A percentile compares a stretch with the other conserved stretches of the same genome.
These are phyloP conservation scores for Umbelopsis sp. DNA, from an alignment of 192 early-diverging fungal species.

Conservation along the genomic window DNA sequence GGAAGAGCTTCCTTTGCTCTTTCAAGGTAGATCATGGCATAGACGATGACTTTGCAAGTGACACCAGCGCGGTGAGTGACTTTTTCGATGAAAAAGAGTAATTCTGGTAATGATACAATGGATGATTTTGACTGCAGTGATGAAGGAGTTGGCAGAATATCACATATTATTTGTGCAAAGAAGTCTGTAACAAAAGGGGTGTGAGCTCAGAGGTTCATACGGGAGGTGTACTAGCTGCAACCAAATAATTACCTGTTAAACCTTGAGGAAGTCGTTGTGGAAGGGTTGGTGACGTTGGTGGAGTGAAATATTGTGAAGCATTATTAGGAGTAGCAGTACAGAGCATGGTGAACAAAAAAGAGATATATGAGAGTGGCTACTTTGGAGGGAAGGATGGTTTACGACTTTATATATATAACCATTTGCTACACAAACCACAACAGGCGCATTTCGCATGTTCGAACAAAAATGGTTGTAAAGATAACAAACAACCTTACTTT, in stretches of 20 bases:
- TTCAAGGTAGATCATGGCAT: constrained; percentile 30
- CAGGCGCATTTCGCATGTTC: constrained; percentile 9
- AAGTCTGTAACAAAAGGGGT: not conserved
- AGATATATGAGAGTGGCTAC: not conserved
- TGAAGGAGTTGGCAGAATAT: not conserved
- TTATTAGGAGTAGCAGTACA: constrained; percentile 17
- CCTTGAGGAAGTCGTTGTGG: constrained; percentile 5
- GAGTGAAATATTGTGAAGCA: not conserved
- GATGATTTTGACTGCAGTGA: not conserved
- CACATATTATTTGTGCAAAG: constrained; percentile 19
- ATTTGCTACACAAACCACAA: not conserved
- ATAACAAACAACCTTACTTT: constrained; percentile 17
- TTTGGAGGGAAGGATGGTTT: not conserved
- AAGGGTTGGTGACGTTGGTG: not conserved
- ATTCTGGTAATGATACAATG: constrained; percentile 27
- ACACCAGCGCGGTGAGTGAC: constrained; percentile 29
- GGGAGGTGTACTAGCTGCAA: not conserved
- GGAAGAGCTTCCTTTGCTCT: constrained; percentile 31
- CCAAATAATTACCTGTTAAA: not conserved
- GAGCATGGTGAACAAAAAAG: not conserved
- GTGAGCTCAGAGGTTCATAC: not conserved
- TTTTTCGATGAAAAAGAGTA: constrained; percentile 35
- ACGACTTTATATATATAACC: constrained; percentile 2
- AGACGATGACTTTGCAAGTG: constrained; percentile 21
- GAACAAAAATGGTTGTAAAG: not conserved